phyloP scores from a whole-genome alignment of 2,329 filamentous ascomycete genomes.

The Westerdykella aurantiaca region DNA sequence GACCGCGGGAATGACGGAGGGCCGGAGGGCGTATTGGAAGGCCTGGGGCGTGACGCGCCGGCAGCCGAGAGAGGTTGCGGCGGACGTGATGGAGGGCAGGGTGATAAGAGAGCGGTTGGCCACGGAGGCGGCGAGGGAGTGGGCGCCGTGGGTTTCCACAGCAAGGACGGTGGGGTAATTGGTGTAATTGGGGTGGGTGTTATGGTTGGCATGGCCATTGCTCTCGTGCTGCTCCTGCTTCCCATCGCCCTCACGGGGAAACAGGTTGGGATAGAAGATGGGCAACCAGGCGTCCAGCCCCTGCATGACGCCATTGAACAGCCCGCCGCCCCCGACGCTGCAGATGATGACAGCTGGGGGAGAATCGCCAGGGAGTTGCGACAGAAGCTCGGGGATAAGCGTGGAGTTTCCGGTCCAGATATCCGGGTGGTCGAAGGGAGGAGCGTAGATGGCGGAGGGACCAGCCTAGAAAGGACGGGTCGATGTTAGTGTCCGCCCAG shows the following conservation, averaged over 20 bases:
- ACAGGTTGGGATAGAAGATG: conserved; percentile 10
- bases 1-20: conserved; percentile 56
- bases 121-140: conserved; percentile 61
- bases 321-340: conserved; percentile 72
- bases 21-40: conserved; percentile 56
- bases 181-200: no score
- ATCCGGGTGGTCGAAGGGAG: conserved; percentile 63
- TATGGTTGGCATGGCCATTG: no score
- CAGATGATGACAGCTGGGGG: conserved; percentile 67
- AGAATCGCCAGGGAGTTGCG: conserved; percentile 38
- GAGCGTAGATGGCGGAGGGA: conserved; percentile 52
- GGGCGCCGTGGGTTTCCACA: conserved; percentile 69
- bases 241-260: no score
- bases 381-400: conserved; percentile 50
- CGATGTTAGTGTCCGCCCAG: conserved; percentile 33
- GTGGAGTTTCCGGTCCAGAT: conserved; percentile 62
- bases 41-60: conserved; percentile 62
- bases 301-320: conserved; percentile 70
- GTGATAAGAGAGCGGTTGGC: conserved; percentile 53
- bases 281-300: conserved; percentile 51
- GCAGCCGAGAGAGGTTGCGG: conserved; percentile 71
- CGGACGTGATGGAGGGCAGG: conserved; percentile 65
- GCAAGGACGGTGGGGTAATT: conserved; percentile 53
- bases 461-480: conserved; percentile 25
- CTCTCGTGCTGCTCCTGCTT: no score